Base-by-base conservation (phyloP, 768 basidiomycete genomes). In the Tylopilus felleus region DNA sequence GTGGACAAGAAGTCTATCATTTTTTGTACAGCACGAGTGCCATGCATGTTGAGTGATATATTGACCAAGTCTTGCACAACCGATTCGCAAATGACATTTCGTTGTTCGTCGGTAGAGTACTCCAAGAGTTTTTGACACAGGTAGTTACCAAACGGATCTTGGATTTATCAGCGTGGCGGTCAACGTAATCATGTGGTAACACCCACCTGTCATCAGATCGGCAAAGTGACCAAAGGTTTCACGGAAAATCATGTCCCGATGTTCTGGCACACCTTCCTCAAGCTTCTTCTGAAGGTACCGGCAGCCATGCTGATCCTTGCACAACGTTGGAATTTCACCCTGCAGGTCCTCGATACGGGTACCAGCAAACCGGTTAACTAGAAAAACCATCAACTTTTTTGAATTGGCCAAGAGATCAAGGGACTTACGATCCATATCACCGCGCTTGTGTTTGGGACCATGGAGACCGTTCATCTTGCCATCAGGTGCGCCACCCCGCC, bases 1-100 rank as follows among this genome's bases (percentile, higher is more conserved):
- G 92, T 93, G 21, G 95, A 96, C 67, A 99, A 75, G 78, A 97
- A 98, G 72, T 99, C 97, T 59, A 99, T 97, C 96, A 98, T 98
- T 78, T 98, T 98, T 77, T 99, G 97, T 54, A 98, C 97, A 25
- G 97, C 97, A 57, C 97, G 86, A 29, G 97, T 99, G 29, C 97
- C 97, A 73, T 99, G 97, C 97, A 99, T 99, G 74, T 99, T 99
- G 58, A 99, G 79, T 31, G 94, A 97, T 66, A 99, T 98, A 68
- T 88, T 93, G 65, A 99, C 97, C 47, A 99, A 81, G 63, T 99
- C 97, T 66, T 94, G 90, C 31, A 95, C 93, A 47, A 99, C 96
- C 23, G 93, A 94, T 70, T 98, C 96, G 75, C 97, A 97, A 53
- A 98, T 96, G 31, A 93, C 79, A 66, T 93, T 95, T 53, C 96